phyloP scores from a whole-genome alignment of 208 protist genomes.

The Eutreptiella sp. region DNA sequence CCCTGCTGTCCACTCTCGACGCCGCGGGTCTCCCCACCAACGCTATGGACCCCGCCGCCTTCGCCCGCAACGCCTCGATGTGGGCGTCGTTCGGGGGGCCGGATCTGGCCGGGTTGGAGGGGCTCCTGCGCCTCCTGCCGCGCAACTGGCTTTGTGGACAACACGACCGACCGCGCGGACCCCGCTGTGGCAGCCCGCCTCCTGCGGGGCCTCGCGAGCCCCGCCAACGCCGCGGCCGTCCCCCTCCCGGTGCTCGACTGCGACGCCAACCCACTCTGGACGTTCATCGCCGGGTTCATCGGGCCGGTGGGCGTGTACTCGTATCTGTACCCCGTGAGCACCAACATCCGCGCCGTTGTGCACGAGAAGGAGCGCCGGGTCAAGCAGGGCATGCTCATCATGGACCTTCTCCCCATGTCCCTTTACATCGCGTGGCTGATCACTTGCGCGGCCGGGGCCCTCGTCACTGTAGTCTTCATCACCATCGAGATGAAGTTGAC shows the following conservation, averaged over 20 bases:
- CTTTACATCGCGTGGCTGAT: slow-evolving; percentile 61
- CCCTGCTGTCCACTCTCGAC: too few relatives aligned
- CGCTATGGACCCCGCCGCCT: too few relatives aligned
- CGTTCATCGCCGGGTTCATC: slow-evolving; percentile 55
- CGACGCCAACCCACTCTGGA: slow-evolving; percentile 50
- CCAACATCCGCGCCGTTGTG: slow-evolving; percentile 56
- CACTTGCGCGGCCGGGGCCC: slow-evolving; percentile 49
- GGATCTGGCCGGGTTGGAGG: too few relatives aligned
- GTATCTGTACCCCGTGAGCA: slow-evolving; percentile 58
- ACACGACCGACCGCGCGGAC: too few relatives aligned
- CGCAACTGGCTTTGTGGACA: too few relatives aligned
- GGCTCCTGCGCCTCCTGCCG: too few relatives aligned
- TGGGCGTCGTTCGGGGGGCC: too few relatives aligned
- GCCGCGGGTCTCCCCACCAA: too few relatives aligned
- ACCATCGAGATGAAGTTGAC: slow-evolving; percentile 51
- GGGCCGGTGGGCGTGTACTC: slow-evolving; percentile 62
- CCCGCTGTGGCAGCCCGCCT: neutral
- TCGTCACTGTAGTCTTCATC: slow-evolving; percentile 49
- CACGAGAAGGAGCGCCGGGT: slow-evolving; percentile 64
- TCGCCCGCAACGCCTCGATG: too few relatives aligned
- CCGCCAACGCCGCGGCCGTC: slow-evolving; percentile 38
- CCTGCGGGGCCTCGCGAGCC: slow-evolving; percentile 27
- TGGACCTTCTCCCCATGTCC: slow-evolving; percentile 63
- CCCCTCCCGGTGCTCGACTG: slow-evolving; percentile 53
- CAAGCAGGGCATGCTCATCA: slow-evolving; percentile 75